A percentile compares a stretch with the other conserved stretches of the same genome.
phyloP scores from a whole-genome alignment of 768 basidiomycete species.

The Albatrellus ellisii region DNA sequence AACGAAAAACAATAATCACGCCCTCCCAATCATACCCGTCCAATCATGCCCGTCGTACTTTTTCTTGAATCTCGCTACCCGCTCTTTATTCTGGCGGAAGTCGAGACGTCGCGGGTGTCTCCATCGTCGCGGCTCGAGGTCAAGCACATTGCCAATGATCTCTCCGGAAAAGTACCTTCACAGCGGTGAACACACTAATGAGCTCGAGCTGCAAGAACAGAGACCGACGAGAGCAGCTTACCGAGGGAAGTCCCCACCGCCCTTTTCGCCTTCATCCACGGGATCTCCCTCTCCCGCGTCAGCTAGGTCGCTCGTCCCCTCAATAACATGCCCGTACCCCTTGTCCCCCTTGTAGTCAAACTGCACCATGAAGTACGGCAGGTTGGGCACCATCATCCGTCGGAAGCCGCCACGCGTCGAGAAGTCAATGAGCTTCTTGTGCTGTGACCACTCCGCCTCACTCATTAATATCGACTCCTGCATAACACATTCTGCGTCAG shows the following conservation, averaged over 20 bases:
- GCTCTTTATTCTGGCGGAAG: conserved; percentile 49
- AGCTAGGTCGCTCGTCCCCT: conserved; percentile 62
- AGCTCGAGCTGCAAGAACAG: background rate
- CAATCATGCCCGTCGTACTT: conserved; percentile 73
- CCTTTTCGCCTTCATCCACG: conserved; percentile 78
- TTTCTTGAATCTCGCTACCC: conserved; percentile 56
- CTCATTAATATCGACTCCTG: conserved; percentile 90
- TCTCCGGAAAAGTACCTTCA: conserved; percentile 87
- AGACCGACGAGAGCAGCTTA: conserved; percentile 23
- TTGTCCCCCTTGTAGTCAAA: conserved; percentile 98
- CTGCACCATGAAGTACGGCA: conserved; percentile 98
- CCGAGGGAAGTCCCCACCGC: conserved; percentile 86
- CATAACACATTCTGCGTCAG: background rate
- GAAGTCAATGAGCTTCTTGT: conserved; percentile 96
- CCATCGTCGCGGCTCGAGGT: conserved; percentile 81
- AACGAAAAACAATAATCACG: too few species aligned
- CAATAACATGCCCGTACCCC: conserved; percentile 97
- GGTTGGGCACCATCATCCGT: conserved; percentile 87
- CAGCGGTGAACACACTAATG: background rate
- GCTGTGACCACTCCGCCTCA: conserved; percentile 96
- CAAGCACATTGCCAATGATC: conserved; percentile 86
- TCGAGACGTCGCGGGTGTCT: conserved; percentile 67
- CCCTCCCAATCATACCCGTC: conserved; percentile 61
- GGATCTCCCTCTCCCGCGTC: conserved; percentile 47
- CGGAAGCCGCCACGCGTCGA: conserved; percentile 84